A percentile compares a stretch with the other conserved stretches of the same genome.
phyloP scores from a whole-genome alignment of 192 early-diverging fungal genomes.

The Umbelopsis isabellina region DNA sequence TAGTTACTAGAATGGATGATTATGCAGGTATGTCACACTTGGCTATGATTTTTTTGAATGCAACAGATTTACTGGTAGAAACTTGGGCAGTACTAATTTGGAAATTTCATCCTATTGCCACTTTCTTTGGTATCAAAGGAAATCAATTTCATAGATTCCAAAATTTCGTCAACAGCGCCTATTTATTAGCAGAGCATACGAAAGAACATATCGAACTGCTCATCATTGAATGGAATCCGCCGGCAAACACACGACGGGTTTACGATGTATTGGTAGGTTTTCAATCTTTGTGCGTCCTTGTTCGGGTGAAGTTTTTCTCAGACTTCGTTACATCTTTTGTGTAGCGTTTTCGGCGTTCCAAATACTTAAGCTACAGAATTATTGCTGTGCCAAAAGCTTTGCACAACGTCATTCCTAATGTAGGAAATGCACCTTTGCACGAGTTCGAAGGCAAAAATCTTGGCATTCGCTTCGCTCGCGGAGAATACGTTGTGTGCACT shows the following conservation, averaged over 20 bases:
- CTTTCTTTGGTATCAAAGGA: constrained; percentile 22
- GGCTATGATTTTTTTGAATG: not conserved
- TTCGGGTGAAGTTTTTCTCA: constrained; percentile 11
- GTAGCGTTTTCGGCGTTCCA: constrained; percentile 37
- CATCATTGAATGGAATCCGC: constrained; percentile 46
- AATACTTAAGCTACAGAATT: constrained; percentile 36
- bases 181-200: constrained; percentile 35
- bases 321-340: not conserved
- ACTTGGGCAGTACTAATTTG: not conserved
- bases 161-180: constrained; percentile 41
- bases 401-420: constrained; percentile 37
- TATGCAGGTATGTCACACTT: constrained; percentile 33
- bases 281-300: not conserved
- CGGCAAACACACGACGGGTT: constrained; percentile 29
- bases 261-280: constrained; percentile 38
- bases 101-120: not conserved
- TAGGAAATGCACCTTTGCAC: constrained; percentile 36
- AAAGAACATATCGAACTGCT: constrained; percentile 36
- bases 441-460: constrained; percentile 47
- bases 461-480: constrained; percentile 42
- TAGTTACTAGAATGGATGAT: constrained; percentile 41
- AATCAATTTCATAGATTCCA: constrained; percentile 39
- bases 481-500: constrained; percentile 42
- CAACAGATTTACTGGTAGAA: not conserved
- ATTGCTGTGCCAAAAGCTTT: constrained; percentile 37